phyloP scores from a whole-genome alignment of 2,329 filamentous ascomycete species.

The Phialemoniopsis sp. region DNA sequence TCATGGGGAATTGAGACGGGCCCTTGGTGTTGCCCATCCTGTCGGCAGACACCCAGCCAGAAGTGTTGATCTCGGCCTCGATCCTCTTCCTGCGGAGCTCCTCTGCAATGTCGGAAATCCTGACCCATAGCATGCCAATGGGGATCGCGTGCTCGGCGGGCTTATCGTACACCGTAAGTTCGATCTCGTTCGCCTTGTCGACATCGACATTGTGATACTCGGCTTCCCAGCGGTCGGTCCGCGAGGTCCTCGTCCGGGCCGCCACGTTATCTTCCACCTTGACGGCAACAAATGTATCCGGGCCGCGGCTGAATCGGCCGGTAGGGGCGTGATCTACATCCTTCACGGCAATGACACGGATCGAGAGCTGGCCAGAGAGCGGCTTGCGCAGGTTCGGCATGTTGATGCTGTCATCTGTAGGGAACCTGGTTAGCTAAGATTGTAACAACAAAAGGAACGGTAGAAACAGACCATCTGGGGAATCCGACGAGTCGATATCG shows the following conservation, averaged over 20 bases:
- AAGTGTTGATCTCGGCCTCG: slow-evolving; percentile 89
- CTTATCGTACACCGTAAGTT: slow-evolving; percentile 97
- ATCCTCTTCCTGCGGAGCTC: slow-evolving; percentile 97
- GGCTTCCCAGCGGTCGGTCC: slow-evolving; percentile 86
- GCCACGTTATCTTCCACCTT: slow-evolving; percentile 95
- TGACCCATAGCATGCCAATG: slow-evolving; percentile 92
- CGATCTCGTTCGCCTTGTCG: slow-evolving; percentile 97
- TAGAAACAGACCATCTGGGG: slow-evolving; percentile 64
- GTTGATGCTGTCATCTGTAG: slow-evolving; percentile 88
- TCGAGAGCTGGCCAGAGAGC: slow-evolving; percentile 83
- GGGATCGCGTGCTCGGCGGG: slow-evolving; percentile 85
- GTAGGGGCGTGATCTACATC: slow-evolving; percentile 92
- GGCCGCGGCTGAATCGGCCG: slow-evolving; percentile 79
- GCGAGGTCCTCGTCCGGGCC: slow-evolving; percentile 78
- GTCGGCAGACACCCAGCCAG: slow-evolving; percentile 96
- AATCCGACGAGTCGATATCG: slow-evolving; percentile 77
- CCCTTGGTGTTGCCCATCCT: slow-evolving; percentile 67
- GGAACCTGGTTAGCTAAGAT: slow-evolving; percentile 18
- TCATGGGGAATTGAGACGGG: slow-evolving; percentile 57
- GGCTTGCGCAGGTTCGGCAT: slow-evolving; percentile 93
- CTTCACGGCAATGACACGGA: slow-evolving; percentile 83
- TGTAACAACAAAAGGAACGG: not conserved
- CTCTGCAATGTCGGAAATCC: slow-evolving; percentile 95
- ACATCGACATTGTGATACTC: slow-evolving; percentile 91
- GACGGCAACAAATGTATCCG: slow-evolving; percentile 92